phyloP scores from a whole-genome alignment of 495 filamentous ascomycete genomes.

The Ramalina peruviana region DNA sequence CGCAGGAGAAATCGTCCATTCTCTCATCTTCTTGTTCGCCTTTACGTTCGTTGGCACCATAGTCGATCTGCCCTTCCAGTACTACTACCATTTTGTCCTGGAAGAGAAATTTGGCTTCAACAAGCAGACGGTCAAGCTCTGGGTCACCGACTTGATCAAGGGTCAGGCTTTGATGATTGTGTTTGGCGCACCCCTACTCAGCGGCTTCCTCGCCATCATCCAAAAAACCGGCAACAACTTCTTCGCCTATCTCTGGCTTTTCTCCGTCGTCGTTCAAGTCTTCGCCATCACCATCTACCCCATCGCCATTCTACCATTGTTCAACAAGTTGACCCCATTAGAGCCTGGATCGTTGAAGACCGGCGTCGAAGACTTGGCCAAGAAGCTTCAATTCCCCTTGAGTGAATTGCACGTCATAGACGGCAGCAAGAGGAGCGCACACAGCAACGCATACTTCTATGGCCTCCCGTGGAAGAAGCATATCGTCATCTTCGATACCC shows the following conservation, averaged over 20 bases:
- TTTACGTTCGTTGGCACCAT: constrained; percentile 71
- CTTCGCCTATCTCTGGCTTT: constrained; percentile 96
- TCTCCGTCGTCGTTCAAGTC: constrained; percentile 72
- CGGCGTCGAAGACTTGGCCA: constrained; percentile 70
- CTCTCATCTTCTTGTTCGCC: constrained; percentile 77
- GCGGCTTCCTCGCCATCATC: constrained; percentile 79
- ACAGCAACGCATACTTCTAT: constrained; percentile 98
- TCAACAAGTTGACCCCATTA: constrained; percentile 95
- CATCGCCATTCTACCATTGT: constrained; percentile 82
- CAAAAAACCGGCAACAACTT: constrained; percentile 83
- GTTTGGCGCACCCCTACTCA: constrained; percentile 73
- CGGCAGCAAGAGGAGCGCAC: constrained; percentile 89
- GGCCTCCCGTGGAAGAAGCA: constrained; percentile 99
- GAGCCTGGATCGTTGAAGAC: constrained; percentile 77
- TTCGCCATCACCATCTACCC: constrained; percentile 95
- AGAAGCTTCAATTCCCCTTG: constrained; percentile 78
- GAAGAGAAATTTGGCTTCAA: constrained; percentile 98
- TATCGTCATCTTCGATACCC: constrained; percentile 96
- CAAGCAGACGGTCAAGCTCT: constrained; percentile 83
- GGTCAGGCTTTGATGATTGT: constrained; percentile 66
- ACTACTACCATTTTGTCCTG: constrained; percentile 89
- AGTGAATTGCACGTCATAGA: constrained; percentile 89
- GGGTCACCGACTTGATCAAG: constrained; percentile 86
- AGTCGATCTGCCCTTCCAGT: constrained; percentile 63
- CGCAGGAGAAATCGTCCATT: constrained; percentile 86